Evolutionary conservation across 2,329 filamentous ascomycete species (phyloP).

Genomic region (Alternaria dauci): DNA sequence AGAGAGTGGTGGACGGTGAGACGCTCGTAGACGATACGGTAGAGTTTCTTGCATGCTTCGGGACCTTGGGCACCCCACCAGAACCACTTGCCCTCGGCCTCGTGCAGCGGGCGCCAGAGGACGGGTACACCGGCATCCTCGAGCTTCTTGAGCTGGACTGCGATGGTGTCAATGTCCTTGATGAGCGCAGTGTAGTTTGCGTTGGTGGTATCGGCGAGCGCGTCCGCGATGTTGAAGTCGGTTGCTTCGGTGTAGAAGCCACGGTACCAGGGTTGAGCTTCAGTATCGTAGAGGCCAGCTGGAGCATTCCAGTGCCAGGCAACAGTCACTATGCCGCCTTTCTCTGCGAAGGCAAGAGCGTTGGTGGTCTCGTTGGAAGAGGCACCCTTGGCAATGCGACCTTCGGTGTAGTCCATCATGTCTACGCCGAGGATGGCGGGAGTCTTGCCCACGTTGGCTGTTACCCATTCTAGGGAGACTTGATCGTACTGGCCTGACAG

Average conservation of each 20-base stretch:
- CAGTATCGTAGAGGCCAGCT: constrained; percentile 57
- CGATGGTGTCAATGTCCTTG: constrained; percentile 60
- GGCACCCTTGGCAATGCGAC: constrained; percentile 55
- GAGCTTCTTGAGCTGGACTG: constrained; percentile 57
- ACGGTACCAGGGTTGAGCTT: constrained; percentile 57
- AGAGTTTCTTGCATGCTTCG: constrained; percentile 58
- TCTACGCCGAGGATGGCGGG: constrained; percentile 59
- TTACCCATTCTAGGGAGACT: constrained; percentile 55
- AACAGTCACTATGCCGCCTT: constrained; percentile 59
- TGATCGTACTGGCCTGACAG: constrained; percentile 61
- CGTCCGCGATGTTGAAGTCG: constrained; percentile 57
- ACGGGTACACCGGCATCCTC: constrained; percentile 57
- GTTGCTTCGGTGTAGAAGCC: constrained; percentile 62
- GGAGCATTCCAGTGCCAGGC: constrained; percentile 62
- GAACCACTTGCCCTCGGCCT: constrained; percentile 62
- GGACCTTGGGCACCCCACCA: constrained; percentile 63
- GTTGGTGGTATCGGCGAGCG: constrained; percentile 54
- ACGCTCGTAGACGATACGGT: constrained; percentile 55
- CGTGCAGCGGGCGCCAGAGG: constrained; percentile 60
- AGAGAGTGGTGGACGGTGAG: constrained; percentile 56
- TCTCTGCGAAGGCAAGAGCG: constrained; percentile 55
- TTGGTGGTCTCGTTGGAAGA: constrained; percentile 56
- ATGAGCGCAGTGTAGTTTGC: constrained; percentile 60
- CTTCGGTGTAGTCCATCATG: constrained; percentile 61
- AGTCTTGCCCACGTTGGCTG: constrained; percentile 56